Evolutionary conservation across 192 early-diverging fungal species (phyloP).

Genomic region (Pecoramyces ruminantium): DNA sequence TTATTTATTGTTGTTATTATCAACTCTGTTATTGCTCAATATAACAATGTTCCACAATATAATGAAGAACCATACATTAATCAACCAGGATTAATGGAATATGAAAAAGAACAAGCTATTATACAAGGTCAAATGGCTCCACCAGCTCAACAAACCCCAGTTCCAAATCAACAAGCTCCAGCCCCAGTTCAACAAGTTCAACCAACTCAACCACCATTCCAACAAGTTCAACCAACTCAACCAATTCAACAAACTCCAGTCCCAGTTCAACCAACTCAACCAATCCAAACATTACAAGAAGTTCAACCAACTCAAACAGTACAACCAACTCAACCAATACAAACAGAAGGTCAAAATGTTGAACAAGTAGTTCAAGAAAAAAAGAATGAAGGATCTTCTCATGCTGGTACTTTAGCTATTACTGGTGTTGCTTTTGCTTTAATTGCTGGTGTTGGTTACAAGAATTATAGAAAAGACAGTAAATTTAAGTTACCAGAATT

Average conservation of each 20-base stretch:
- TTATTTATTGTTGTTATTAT: background rate
- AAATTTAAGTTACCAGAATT: background rate
- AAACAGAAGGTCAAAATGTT: background rate
- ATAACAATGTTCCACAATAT: too few relatives aligned
- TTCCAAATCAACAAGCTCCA: background rate
- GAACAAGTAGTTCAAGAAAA: too few relatives aligned
- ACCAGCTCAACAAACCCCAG: background rate
- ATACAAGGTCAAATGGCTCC: background rate
- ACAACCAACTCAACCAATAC: background rate
- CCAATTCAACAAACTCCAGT: background rate
- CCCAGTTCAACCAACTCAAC: background rate
- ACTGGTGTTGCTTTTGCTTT: background rate
- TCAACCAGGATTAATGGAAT: background rate
- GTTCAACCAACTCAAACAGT: background rate
- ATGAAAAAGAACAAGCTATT: background rate
- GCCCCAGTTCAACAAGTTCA: background rate
- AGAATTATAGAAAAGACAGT: background rate
- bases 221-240: background rate
- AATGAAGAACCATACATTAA: background rate
- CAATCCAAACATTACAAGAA: background rate
- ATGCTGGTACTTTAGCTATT: background rate
- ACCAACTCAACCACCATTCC: background rate
- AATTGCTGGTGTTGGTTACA: background rate
- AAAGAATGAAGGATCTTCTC: background rate
- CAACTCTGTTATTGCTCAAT: background rate